Base-by-base conservation (phyloP, 257 asterid species). In the Solanum sitiens region DNA sequence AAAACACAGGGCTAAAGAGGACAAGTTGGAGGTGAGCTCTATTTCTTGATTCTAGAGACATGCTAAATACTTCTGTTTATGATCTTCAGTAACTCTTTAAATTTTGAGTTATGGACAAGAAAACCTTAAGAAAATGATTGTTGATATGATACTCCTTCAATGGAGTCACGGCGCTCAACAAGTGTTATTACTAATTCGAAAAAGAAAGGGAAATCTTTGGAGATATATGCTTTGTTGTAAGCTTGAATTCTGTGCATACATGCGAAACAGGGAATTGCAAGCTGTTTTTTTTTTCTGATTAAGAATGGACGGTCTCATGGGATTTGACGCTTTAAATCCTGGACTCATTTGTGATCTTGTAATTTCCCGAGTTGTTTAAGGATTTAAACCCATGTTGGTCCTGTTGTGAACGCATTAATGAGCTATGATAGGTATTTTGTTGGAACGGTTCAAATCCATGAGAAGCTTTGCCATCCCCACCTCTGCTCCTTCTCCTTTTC, bases 1-100 rank as follows among this genome's bases (percentile, higher is more conserved):
- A 44, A 86, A 30, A 12, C 98, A 95, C 88, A 92, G 88, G 88
- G 93, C 96, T 14, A 94, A 93, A 87, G 94, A 93, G 89, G 96
- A 95, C 90, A 94, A 92, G 87, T 88, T 95, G 88, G 96, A 94
- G 98, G 98, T 95, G 89, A 37, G 80, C 8, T 40, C 50, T 68
- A 30, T 82, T 50, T 50, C 6, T 82, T 32, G 30, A 82, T 50
- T 82, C 4, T 11, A 50, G 70, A 50, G 44, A 39, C 86, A 50
- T 82, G 71, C 45, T 8, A 16, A 27, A 18, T 82, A 25, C 68
- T 50, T 80, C 70, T 47, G 68, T 47, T 47, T 39, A 0, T 1
- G 42, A 80, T 80, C 30, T 80, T 47, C 44, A 27, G 27, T 27
- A 80, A 47, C 44, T 80, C 85, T 47, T 27, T 16, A 27, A 77